Evolutionary conservation across 257 asterid species (phyloP), one percentile per base, ranked within the genome.

Genomic region (Solanum ahanhuiri): DNA sequence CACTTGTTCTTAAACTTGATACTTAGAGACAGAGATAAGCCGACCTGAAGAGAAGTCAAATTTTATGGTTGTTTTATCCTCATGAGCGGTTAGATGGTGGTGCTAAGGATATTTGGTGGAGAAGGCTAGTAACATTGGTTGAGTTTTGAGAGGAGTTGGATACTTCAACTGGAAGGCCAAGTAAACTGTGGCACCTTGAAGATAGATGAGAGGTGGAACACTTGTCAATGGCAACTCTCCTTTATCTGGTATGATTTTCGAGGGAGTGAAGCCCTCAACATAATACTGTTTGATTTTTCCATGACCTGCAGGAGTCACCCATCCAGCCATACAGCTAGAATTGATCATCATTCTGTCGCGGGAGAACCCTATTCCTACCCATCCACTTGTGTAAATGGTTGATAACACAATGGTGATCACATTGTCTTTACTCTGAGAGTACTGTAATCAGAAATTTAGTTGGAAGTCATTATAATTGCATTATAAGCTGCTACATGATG

Each of bases 281-380:
- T 93, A 89, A 45, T 90, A 96, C 88, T 96, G 98, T 81, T 91
- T 93, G 76, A 95, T 93, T 87, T 93, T 93, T 83, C 96, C 94
- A n/a, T 84, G 90, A 28, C 98, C 98, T 91, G 91, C 95, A 3
- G 41, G 30, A 67, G 91, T 91, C 82, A 96, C 86, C 99, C 98
- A 96, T 81, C 98, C 99, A 43, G 90, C 98, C 93, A 95, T 95
- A 91, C 95, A 95, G 91, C 99, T 95, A 3, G 98, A 89, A 35
- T 94, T 95, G 2, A 96, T 89, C 99, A 95, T 96, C 95, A 86
- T 95, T 43, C 98, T 98, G 33, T 93, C 92, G 9, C 70, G 91
- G 5, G 99, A 96, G 72, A 96, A 94, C 5, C 98, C 98, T 51
- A 96, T 95, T n/a, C 99, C 99, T 18, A 94, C 96, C 99, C 99